phyloP scores from a whole-genome alignment of 2,329 filamentous ascomycete species.

The Didymella lethalis region DNA sequence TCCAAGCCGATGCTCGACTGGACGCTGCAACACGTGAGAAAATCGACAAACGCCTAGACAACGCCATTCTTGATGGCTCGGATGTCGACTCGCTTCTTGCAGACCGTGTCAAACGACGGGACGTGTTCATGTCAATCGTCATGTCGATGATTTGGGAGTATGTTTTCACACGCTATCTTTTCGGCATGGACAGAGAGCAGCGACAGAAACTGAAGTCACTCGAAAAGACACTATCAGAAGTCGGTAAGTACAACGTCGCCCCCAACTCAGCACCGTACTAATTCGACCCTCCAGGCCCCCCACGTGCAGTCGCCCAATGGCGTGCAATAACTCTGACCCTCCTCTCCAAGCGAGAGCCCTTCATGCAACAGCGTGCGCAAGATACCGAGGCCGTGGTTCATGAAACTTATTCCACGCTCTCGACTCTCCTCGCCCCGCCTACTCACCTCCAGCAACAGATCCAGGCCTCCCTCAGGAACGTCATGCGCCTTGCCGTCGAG shows the following conservation, averaged over 20 bases:
- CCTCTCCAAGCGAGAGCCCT: conserved; percentile 80
- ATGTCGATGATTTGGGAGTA: conserved; percentile 99
- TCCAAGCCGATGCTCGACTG: conserved; percentile 68
- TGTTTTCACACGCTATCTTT: conserved; percentile 96
- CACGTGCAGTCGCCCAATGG: conserved; percentile 93
- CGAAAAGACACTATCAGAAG: conserved; percentile 88
- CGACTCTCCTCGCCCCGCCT: conserved; percentile 85
- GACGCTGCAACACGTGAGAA: conserved; percentile 67
- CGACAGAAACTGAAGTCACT: conserved; percentile 95
- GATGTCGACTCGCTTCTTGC: conserved; percentile 88
- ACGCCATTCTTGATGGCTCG: conserved; percentile 90
- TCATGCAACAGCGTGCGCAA: conserved; percentile 80
- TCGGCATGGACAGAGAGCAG: conserved; percentile 98
- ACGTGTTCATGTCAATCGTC: conserved; percentile 97
- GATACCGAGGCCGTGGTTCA: conserved; percentile 97
- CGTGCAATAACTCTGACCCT: conserved; percentile 93
- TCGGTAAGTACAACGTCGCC: conserved; percentile 59
- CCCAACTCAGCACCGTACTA: conserved; percentile 10
- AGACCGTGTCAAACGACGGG: conserved; percentile 86
- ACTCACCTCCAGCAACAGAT: conserved; percentile 81
- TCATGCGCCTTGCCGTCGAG: conserved; percentile 87
- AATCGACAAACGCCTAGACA: conserved; percentile 92
- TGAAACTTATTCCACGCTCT: conserved; percentile 84
- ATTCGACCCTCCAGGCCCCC: conserved; percentile 61
- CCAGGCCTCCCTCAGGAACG: conserved; percentile 81